Evolutionary conservation across 2,329 filamentous ascomycete genomes (phyloP), one percentile per base, ranked within the genome.

Genomic region (Aspergillus phoenicis): DNA sequence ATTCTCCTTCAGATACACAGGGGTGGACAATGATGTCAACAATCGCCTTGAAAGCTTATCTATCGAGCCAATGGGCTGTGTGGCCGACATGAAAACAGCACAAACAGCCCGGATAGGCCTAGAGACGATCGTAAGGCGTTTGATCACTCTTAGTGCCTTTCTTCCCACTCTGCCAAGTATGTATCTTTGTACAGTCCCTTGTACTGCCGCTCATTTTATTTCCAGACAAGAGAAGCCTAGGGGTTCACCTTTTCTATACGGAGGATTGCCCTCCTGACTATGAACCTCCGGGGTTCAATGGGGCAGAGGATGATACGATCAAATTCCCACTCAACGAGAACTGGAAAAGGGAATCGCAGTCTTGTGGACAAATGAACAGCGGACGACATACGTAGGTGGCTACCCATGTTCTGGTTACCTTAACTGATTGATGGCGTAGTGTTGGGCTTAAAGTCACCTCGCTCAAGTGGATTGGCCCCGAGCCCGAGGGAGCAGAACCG

Each of bases 1-100:
- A 1, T 83, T 83, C 63, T 76, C 74, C 5, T 80, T 84, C 67
- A 76, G 77, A 20, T 83, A 83, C 63, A 60, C 64, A 62, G 52
- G 68, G 59, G 58, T 71, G 57, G 10, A 61, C 70, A 43, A 73
- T 66, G 60, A 69, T 72, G 58, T 73, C 60, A 70, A 64, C 59
- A 75, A 49, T 68, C 72, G 62, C 59, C 66, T 65, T 64, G 68
- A 63, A 36, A 73, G 61, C 60, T 62, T 65, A 52, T 78, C 61
- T 2, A 64, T 75, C 39, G 66, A 73, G 8, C 64, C 68, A 4
- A 64, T 67, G 7, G 71, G 72, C 28, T 71, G 64, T 60, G 67
- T 72, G 2, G 71, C 72, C 17, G 69, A 76, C 55, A 70, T 73
- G 65, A 71, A 69, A 48, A 78, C 77, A 0, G 67, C 77, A 3